A percentile compares a stretch with the other conserved stretches of the same genome.
Conservation (phyloP, 2,329 filamentous ascomycete species). For the Aspergillus carbonarius region DNA sequence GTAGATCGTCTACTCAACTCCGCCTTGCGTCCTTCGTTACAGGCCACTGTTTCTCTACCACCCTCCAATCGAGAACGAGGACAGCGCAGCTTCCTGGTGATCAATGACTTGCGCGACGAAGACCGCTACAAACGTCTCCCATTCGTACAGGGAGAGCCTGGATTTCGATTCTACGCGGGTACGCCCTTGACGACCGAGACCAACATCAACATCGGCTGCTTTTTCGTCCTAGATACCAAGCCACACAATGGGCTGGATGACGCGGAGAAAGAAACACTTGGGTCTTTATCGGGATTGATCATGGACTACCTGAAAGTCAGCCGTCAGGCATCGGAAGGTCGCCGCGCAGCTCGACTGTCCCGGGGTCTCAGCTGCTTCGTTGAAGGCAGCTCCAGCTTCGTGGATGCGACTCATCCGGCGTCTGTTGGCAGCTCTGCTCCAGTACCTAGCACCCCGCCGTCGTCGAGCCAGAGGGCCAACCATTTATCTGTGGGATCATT, state of each 20-base stretch:
- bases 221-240: slow-evolving; percentile 60
- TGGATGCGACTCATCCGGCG: slow-evolving; percentile 28
- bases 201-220: slow-evolving; percentile 60
- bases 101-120: slow-evolving; percentile 42
- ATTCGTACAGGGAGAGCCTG: slow-evolving; percentile 35
- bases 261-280: slow-evolving; percentile 50
- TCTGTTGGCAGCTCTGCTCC: slow-evolving; percentile 20
- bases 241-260: slow-evolving; percentile 49
- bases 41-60: slow-evolving; percentile 38
- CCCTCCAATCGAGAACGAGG: slow-evolving; percentile 23
- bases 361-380: slow-evolving; percentile 56
- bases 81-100: slow-evolving; percentile 31
- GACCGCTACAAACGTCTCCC: slow-evolving; percentile 38
- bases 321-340: slow-evolving; percentile 53
- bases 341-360: slow-evolving; percentile 56
- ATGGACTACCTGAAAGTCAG: slow-evolving; percentile 62
- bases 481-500: slow-evolving; percentile 25
- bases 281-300: slow-evolving; percentile 56
- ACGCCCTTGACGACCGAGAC: slow-evolving; percentile 61
- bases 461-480: slow-evolving; percentile 22
- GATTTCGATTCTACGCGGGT: slow-evolving; percentile 55
- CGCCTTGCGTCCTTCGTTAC: slow-evolving; percentile 6
- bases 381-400: slow-evolving; percentile 50
- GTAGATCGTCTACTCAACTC: background rate
- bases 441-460: slow-evolving; percentile 22